These are phyloP conservation scores for Xylaria nigripes DNA, from an alignment of 495 filamentous ascomycete genomes.

Conservation along the genomic window DNA sequence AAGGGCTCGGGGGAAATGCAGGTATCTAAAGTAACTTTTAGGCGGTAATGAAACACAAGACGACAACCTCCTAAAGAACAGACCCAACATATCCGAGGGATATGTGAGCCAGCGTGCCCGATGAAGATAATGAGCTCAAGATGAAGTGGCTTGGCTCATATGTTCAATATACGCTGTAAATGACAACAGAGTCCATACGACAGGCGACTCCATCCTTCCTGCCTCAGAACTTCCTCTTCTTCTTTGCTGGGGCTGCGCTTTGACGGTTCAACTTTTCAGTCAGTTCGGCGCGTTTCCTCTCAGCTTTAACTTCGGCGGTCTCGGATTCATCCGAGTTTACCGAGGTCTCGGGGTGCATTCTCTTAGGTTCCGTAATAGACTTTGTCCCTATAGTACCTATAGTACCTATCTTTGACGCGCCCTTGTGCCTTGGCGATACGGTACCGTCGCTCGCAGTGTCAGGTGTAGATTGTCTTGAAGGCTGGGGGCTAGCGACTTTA, in stretches of 20 bases:
- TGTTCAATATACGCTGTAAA: neutral
- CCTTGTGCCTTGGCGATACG: conserved; percentile 13
- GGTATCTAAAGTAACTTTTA: too few species aligned
- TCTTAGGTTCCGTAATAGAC: conserved; percentile 15
- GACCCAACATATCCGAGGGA: too few species aligned
- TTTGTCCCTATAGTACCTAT: conserved; percentile 34
- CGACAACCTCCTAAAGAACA: too few species aligned
- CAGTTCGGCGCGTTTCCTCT: conserved; percentile 55
- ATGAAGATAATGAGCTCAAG: neutral
- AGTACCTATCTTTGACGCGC: conserved; percentile 23
- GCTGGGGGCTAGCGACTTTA: conserved; percentile 1
- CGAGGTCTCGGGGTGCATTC: conserved; percentile 11
- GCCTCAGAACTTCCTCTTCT: conserved; percentile 54
- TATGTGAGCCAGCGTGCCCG: too few species aligned
- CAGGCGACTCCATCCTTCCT: too few species aligned
- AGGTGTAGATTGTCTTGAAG: neutral
- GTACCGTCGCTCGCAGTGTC: neutral
- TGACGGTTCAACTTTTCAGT: conserved; percentile 58
- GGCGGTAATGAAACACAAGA: too few species aligned
- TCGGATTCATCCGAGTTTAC: conserved; percentile 12
- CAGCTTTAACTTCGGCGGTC: conserved; percentile 45
- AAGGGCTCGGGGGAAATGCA: too few species aligned
- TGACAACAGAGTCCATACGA: neutral
- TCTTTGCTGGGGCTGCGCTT: conserved; percentile 55
- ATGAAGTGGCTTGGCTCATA: neutral